Conservation (phyloP, 441 rosid genomes). For the Euphorbia schlechtendalii region DNA sequence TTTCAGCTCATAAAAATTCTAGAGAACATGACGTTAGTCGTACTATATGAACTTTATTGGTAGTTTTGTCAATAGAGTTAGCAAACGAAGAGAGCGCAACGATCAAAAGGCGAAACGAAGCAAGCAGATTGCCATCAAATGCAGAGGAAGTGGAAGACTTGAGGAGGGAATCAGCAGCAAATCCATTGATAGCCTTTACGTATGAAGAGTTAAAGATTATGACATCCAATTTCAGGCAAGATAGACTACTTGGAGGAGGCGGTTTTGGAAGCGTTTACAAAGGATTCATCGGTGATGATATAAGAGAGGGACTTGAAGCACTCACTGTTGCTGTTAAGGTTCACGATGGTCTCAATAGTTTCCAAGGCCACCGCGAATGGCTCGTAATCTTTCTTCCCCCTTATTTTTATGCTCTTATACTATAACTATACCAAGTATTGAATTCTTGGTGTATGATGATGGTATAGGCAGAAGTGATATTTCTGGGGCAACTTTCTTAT, state of each 20-base stretch:
- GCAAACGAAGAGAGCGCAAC: background rate
- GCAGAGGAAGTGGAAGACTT: slow-evolving; percentile 92
- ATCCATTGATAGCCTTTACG: slow-evolving; percentile 80
- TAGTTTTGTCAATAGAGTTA: too few relatives aligned
- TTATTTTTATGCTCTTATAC: slow-evolving; percentile 6
- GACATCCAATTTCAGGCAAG: slow-evolving; percentile 81
- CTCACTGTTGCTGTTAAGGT: slow-evolving; percentile 91
- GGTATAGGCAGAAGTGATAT: slow-evolving; percentile 90
- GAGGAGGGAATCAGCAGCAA: slow-evolving; percentile 67
- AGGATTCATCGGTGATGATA: slow-evolving; percentile 56
- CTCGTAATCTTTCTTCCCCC: slow-evolving; percentile 44
- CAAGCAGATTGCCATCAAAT: slow-evolving; percentile 70
- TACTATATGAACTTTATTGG: too few relatives aligned
- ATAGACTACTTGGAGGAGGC: slow-evolving; percentile 83
- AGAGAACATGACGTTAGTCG: too few relatives aligned
- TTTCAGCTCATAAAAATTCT: too few relatives aligned
- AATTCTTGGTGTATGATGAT: too few relatives aligned
- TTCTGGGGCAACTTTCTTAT: slow-evolving; percentile 92
- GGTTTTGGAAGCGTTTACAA: slow-evolving; percentile 94
- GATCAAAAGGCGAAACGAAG: slow-evolving; percentile 30
- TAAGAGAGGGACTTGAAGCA: slow-evolving; percentile 31
- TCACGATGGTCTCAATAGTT: slow-evolving; percentile 85
- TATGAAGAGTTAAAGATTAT: slow-evolving; percentile 65
- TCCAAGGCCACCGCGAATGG: slow-evolving; percentile 97
- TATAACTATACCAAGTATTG: too few relatives aligned